These are phyloP conservation scores for Teunomyces aglyptinius DNA, from an alignment of 805 yeast genomes.

Conservation along the genomic window DNA sequence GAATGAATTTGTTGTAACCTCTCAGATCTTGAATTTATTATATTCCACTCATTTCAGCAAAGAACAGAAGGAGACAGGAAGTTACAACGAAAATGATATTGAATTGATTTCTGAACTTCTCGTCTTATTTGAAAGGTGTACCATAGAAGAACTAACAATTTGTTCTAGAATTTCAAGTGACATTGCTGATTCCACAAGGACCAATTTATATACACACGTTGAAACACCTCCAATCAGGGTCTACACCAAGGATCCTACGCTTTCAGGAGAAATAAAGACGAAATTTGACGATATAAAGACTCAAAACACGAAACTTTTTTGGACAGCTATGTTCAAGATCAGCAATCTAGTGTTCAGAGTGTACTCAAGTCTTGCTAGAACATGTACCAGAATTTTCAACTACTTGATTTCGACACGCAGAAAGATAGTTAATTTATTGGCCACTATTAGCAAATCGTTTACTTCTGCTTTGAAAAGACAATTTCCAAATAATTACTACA, in stretches of 20 bases:
- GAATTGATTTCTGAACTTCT: conserved; percentile 30
- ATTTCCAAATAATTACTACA: conserved; percentile 15
- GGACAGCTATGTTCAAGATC: not conserved
- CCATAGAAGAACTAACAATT: conserved; percentile 56
- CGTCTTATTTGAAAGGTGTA: conserved; percentile 46
- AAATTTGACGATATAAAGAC: not conserved
- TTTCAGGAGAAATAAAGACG: not conserved
- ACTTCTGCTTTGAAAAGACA: conserved; percentile 20
- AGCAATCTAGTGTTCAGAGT: not conserved
- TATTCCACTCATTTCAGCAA: not conserved
- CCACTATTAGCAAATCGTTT: conserved; percentile 25
- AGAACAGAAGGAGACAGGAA: conserved; percentile 34
- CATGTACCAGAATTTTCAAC: not conserved
- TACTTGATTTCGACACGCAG: conserved; percentile 28
- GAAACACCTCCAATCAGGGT: conserved; percentile 43
- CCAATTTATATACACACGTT: conserved; percentile 22
- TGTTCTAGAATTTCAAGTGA: conserved; percentile 47
- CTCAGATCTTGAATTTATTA: not conserved
- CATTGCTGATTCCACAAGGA: conserved; percentile 45
- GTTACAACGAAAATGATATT: conserved; percentile 43
- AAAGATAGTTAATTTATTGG: conserved; percentile 38
- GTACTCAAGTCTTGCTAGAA: not conserved
- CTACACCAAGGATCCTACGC: conserved; percentile 31
- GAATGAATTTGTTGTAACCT: not conserved
- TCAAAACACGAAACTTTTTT: not conserved